Evolutionary conservation across 345 rosid genomes (phyloP), one percentile per base, ranked within the genome.

Genomic region (Rubroshorea leprosula): DNA sequence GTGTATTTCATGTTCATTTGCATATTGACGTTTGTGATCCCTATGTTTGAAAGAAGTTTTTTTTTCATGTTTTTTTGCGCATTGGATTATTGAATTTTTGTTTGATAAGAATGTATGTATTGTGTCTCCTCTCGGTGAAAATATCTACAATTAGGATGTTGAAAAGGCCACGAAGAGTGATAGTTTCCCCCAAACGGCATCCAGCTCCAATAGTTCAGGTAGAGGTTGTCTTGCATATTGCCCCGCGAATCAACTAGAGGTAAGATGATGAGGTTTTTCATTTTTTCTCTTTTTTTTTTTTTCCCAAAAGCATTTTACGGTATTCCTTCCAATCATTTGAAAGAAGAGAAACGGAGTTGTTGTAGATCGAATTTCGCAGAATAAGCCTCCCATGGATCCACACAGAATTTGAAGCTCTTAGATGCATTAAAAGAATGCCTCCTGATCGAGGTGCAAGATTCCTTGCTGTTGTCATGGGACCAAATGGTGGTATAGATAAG

Each of bases 131-230:
- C 49, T 49, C 26, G 63, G 65, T 57, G 75, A 50, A 54, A 54
- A 55, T 38, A 43, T 50, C 57, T 16, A 52, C 50, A 16, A 39
- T 47, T 62, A 49, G 55, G 60, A 46, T 27, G 27, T 49, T 44
- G 61, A 53, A 41, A 64, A 38, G 27, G 64, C 43, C 69, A 54
- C 43, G 58, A 49, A 49, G 25, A 51, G 54, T 22, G 72, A 73
- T 52, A 61, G 24, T 41, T 64, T 63, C 55, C 23, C 74, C 41
- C 13, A 48, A 44, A 73, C 56, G 1, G 75, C 75, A 16, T 18
- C 66, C 4, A 55, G 55, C 58, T 71, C 68, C 51, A 59, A 63
- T 12, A 23, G 60, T 60, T 76, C 75, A 74, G 90, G 95, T 87
- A 67, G 63, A 43, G 44, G 18, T 46, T 15, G 15, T 4, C 19